phyloP scores from a whole-genome alignment of 2,329 filamentous ascomycete genomes.

The Colletotrichum aenigma region DNA sequence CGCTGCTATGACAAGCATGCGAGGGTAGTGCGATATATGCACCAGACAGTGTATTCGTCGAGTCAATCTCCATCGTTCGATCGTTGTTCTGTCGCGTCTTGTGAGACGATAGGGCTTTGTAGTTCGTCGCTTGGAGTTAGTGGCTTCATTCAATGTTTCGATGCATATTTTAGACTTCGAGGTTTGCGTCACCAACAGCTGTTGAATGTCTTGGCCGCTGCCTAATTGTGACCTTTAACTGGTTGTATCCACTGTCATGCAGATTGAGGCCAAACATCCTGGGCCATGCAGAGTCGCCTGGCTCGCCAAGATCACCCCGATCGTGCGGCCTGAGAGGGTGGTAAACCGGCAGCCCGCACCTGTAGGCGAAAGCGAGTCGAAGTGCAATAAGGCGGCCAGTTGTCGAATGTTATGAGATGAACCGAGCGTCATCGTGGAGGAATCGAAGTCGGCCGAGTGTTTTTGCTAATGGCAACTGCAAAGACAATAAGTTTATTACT shows the following conservation, averaged over 20 bases:
- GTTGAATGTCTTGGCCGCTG: not conserved
- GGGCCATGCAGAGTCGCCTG: not conserved
- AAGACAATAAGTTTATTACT: too few species aligned
- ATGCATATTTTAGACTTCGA: not conserved
- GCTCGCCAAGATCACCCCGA: not conserved
- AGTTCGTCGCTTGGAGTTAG: rapidly evolving
- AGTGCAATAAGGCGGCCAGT: too few species aligned
- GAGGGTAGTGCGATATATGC: rapidly evolving
- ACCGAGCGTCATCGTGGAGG: not conserved
- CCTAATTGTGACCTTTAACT: not conserved
- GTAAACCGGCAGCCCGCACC: too few species aligned
- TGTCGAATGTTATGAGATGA: too few species aligned
- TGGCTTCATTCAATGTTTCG: not conserved
- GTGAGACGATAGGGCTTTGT: rapidly evolving
- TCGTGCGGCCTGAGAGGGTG: not conserved
- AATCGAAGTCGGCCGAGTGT: not conserved
- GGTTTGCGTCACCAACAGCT: not conserved
- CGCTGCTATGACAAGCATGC: not conserved
- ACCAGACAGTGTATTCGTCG: not conserved
- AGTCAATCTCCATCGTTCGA: not conserved
- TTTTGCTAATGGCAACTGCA: too few species aligned
- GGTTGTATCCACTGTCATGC: not conserved
- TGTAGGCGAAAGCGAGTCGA: too few species aligned
- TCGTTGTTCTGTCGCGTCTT: not conserved
- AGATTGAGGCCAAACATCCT: not conserved